Base-by-base conservation (phyloP, 305 asterid genomes). In the Rubia peregrina region DNA sequence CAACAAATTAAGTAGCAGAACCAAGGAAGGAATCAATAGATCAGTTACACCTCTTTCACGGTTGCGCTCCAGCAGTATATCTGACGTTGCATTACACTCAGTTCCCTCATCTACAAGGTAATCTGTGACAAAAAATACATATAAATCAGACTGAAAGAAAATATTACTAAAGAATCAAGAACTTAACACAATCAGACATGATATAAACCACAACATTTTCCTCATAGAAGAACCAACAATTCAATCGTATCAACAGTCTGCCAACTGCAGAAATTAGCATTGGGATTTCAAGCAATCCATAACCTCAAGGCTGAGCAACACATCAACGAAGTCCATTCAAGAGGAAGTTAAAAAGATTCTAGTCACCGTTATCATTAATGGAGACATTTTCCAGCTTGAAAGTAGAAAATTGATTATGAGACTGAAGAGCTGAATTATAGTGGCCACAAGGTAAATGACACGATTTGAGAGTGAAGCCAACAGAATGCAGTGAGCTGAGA, bases 81-180 rank as follows among this genome's bases (percentile, higher is more conserved):
- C 98, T 73, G 98, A 86, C 74, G 99, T 90, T 22, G 99, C 84
- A 85, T 87, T 90, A 73, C 93, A 83, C 80, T 95, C 99, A 8
- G 87, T 78, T 69, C 99, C 91, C 84, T 95, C 98, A 84, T 91
- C 99, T 78, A 95, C 95, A 74, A 95, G 96, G 83, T 87, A 90
- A 95, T 95, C 99, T 94, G 88, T 67, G 71, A 56, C 75, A 4
- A 79, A 78, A 78, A 62, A 79, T 71, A 55, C 73, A 64, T 64
- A 57, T 73, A 62, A 76, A 55, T 67, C 12, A 60, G 26, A 59
- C 11, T 36, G 17, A 60, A 44, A 68, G 43, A 33, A 67, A 19
- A 60, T 36, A 70, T 43, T 56, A 55, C n/a, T 38, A 48, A 72
- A 72, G 53, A 41, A 30, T 24, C 26, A 22, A 19, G 17, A 71